Evolutionary conservation across 179 eudicot species (phyloP), one percentile per base, ranked within the genome.

Genomic region (Actinidia arguta): DNA sequence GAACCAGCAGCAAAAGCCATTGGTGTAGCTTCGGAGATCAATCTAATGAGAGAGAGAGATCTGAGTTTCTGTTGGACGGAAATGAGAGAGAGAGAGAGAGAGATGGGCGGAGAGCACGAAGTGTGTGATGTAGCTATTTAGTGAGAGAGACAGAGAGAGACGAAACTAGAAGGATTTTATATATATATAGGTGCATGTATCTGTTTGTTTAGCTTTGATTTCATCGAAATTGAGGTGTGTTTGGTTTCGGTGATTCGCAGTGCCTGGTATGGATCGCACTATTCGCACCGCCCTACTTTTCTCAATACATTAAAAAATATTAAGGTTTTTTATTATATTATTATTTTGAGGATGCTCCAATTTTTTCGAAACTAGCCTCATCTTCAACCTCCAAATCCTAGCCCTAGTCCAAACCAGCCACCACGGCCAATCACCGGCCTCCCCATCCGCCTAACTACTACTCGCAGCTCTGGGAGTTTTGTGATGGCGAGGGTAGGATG

Each of bases 1-100:
- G 85, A 81, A 61, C 88, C 86, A 14, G 86, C 70, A 22, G 81
- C 61, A 81, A 84, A 85, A 47, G 90, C 88, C 90, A 87, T 87
- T 70, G 78, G 12, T 69, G 27, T 59, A 83, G 70, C 48, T 58
- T 42, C 6, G 11, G 39, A 27, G 22, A 75, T 24, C 6, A 36
- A 47, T 6, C 6, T 4, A 16, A 27, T 25, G 62, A 71, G 48
- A 54, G 54, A 78, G 73, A 25, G 80, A 11, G 83, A 85, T 71
- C 75, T 71, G 75, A 71, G 50, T 8, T 47, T 82, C 72, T 74
- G 81, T 3, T 20, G 55, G 22, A 54, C 70, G 71, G 51, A 76
- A 17, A 56, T 46, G 50, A 47, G 0, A 4, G 54, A 31, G 64
- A 3, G 56, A 75, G 61, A 56, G 61, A 56, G 66, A 66, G 54